A percentile compares a stretch with the other conserved stretches of the same genome.
phyloP scores from a whole-genome alignment of 2,329 filamentous ascomycete genomes.

The Gnomoniopsis sp. region DNA sequence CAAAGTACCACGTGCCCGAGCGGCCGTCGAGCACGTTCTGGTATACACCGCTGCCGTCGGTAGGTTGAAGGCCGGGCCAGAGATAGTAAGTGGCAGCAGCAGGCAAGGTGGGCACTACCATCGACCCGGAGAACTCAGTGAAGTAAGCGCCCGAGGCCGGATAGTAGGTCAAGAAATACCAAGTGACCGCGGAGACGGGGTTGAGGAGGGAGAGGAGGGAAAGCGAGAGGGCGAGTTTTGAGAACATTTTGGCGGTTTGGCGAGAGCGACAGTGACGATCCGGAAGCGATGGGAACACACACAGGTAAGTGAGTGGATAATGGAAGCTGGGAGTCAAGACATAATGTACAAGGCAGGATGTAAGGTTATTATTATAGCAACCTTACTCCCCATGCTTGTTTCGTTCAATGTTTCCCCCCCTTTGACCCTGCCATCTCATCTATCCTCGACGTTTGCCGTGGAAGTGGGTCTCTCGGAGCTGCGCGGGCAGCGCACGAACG shows the following conservation, averaged over 20 bases:
- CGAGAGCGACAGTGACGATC: not conserved
- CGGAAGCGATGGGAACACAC: not conserved
- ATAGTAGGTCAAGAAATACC: slow-evolving; percentile 33
- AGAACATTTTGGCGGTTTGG: slow-evolving; percentile 11
- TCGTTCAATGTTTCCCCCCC: not conserved
- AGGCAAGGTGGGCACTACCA: slow-evolving; percentile 28
- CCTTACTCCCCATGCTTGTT: not conserved
- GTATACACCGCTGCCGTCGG: slow-evolving; percentile 37
- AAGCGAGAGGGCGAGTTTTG: slow-evolving; percentile 9
- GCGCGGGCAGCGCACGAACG: not conserved
- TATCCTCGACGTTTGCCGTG: not conserved
- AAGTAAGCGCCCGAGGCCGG: slow-evolving; percentile 31
- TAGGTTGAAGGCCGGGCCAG: slow-evolving; percentile 39
- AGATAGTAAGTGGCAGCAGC: slow-evolving; percentile 36
- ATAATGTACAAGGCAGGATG: not conserved
- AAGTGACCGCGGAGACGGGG: slow-evolving; percentile 27
- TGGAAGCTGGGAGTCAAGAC: not conserved
- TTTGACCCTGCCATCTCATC: slow-evolving; percentile 5
- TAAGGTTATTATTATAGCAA: not conserved
- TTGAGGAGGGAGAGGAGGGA: slow-evolving; percentile 22
- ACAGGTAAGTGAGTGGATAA: not conserved
- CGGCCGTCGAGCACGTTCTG: slow-evolving; percentile 39
- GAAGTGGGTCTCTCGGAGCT: not conserved
- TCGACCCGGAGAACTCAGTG: slow-evolving; percentile 29
- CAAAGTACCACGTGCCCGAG: slow-evolving; percentile 38